These are phyloP conservation scores for Urtica urens DNA, from an alignment of 306 rosid genomes.

Conservation along the genomic window DNA sequence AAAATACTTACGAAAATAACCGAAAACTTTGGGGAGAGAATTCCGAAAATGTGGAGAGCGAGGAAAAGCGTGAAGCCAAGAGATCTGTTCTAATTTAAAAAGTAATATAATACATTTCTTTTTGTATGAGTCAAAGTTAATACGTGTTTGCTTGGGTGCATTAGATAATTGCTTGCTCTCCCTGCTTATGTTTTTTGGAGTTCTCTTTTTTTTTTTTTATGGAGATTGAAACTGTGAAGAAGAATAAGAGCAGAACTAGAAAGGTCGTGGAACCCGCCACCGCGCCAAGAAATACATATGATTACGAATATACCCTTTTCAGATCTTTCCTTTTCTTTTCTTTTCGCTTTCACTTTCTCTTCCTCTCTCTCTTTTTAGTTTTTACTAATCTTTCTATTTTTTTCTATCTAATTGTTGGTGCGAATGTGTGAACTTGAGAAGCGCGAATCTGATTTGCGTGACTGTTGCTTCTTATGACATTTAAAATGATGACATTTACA, in stretches of 20 bases:
- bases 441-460: no score
- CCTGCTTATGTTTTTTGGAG: background rate
- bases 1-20: no score
- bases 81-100: background rate
- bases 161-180: background rate
- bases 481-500: no score
- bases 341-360: background rate
- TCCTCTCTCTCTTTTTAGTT: no score
- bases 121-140: no score
- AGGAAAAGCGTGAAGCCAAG: background rate
- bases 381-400: no score
- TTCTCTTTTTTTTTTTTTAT: background rate
- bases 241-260: no score
- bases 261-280: conserved; percentile 47
- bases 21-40: no score
- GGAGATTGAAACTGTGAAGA: background rate
- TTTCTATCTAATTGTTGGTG: no score
- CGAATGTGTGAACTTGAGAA: no score
- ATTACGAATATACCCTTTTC: conserved; percentile 25
- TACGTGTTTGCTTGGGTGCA: background rate
- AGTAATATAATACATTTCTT: no score
- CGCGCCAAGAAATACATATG: conserved; percentile 28
- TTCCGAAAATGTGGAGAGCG: background rate
- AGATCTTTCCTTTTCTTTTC: background rate
- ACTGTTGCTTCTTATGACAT: no score